Evolutionary conservation across 805 yeast genomes (phyloP).

Genomic region (Torulaspora maleeae): DNA sequence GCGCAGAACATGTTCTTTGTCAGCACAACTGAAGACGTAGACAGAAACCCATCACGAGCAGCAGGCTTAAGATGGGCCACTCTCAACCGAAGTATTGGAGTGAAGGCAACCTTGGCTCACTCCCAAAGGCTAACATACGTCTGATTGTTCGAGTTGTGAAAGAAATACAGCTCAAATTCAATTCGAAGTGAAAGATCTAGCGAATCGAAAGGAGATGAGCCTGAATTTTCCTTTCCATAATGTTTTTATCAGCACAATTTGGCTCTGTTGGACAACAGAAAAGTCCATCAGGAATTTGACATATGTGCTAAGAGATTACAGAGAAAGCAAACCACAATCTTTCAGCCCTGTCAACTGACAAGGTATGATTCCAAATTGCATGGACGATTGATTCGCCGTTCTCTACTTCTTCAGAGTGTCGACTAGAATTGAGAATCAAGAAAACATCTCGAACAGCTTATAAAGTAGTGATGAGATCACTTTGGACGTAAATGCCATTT

Average conservation of each 20-base stretch:
- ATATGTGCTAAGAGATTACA: constrained; percentile 35
- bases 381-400: neutral
- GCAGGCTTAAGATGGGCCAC: constrained; percentile 5
- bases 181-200: neutral
- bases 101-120: constrained; percentile 15
- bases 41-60: constrained; percentile 2
- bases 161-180: constrained; percentile 1
- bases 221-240: neutral
- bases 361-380: neutral
- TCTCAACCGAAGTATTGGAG: constrained; percentile 6
- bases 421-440: too few species aligned
- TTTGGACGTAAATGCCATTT: too few species aligned
- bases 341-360: constrained; percentile 8
- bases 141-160: neutral
- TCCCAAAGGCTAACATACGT: constrained; percentile 9
- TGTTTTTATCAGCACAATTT: constrained; percentile 40
- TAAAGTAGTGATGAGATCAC: too few species aligned
- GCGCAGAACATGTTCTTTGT: neutral
- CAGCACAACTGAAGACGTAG: neutral
- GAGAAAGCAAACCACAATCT: neutral
- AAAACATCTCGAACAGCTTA: too few species aligned
- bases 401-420: too few species aligned
- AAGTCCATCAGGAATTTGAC: constrained; percentile 41
- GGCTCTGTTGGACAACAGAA: constrained; percentile 39
- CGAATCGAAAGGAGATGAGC: neutral